These are phyloP conservation scores for Conticribra weissflogii DNA, from an alignment of 108 stramenopile species.

Conservation along the genomic window DNA sequence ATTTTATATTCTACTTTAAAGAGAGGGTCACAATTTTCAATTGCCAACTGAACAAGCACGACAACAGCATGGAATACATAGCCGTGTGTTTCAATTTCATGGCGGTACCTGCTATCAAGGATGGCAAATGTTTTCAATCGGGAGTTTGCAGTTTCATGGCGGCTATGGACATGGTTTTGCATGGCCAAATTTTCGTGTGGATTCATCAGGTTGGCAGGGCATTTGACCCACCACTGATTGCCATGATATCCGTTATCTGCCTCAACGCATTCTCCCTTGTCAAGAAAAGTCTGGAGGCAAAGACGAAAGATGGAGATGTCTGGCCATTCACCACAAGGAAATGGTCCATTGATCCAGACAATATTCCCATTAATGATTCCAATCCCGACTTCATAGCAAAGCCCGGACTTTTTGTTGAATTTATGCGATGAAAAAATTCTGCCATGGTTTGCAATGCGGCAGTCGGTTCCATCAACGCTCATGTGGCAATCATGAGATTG, in stretches of 20 bases:
- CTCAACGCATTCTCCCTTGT: slow-evolving; percentile 28
- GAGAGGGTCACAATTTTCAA: background rate
- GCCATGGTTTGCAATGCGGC: background rate
- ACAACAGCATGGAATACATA: slow-evolving; percentile 9
- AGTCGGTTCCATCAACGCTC: slow-evolving; percentile 22
- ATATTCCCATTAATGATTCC: slow-evolving; percentile 34
- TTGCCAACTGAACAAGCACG: background rate
- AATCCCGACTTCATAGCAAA: slow-evolving; percentile 44
- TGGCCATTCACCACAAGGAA: slow-evolving; percentile 16
- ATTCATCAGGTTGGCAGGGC: background rate
- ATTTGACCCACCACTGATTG: slow-evolving; percentile 1
- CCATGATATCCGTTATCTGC: slow-evolving; percentile 36
- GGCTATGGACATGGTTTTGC: slow-evolving; percentile 23
- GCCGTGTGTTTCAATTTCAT: slow-evolving; percentile 13
- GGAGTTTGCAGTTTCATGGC: slow-evolving; percentile 51
- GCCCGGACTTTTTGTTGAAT: slow-evolving; percentile 29
- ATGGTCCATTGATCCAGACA: slow-evolving; percentile 42
- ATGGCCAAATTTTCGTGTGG: background rate
- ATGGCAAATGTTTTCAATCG: slow-evolving; percentile 38
- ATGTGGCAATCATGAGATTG: slow-evolving; percentile 12
- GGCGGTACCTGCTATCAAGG: background rate
- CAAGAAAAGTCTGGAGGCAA: slow-evolving; percentile 9
- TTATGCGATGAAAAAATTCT: slow-evolving; percentile 20
- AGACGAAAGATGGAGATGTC: slow-evolving; percentile 36
- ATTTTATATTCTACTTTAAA: background rate